These are phyloP conservation scores for Pholiota molesta DNA, from an alignment of 768 basidiomycete species.

Conservation along the genomic window DNA sequence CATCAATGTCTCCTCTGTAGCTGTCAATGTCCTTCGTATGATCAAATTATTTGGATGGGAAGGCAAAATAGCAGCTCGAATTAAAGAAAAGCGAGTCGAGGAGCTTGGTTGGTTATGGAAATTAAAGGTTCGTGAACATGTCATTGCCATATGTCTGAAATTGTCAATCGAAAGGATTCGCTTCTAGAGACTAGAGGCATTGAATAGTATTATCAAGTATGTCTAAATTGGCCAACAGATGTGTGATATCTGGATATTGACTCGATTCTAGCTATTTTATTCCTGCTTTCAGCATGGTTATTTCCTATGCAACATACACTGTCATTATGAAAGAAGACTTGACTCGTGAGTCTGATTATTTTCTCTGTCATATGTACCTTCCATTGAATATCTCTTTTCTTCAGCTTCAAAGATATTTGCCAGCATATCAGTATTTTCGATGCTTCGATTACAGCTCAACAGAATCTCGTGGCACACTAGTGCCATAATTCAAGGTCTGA, in stretches of 20 bases:
- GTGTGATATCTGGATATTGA: neutral
- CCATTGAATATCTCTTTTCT: neutral
- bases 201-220: conserved; percentile 9
- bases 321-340: conserved; percentile 43
- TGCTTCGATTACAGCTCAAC: conserved; percentile 55
- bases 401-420: conserved; percentile 49
- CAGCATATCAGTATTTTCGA: conserved; percentile 63
- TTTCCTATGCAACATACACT: conserved; percentile 62
- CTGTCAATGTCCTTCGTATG: conserved; percentile 60
- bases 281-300: conserved; percentile 67
- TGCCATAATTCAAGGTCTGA: conserved; percentile 19
- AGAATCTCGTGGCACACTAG: conserved; percentile 34
- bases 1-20: conserved; percentile 33
- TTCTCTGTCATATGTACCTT: neutral
- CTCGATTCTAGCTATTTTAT: conserved; percentile 7
- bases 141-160: conserved; percentile 37
- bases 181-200: conserved; percentile 11
- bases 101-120: conserved; percentile 62
- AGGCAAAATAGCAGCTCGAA: conserved; percentile 52
- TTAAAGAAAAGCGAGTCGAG: conserved; percentile 60
- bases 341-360: conserved; percentile 20
- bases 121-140: conserved; percentile 49
- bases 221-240: neutral
- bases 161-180: neutral
- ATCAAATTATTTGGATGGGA: conserved; percentile 75